phyloP scores from a whole-genome alignment of 148 eudicot species.

The Spergularia bocconei region DNA sequence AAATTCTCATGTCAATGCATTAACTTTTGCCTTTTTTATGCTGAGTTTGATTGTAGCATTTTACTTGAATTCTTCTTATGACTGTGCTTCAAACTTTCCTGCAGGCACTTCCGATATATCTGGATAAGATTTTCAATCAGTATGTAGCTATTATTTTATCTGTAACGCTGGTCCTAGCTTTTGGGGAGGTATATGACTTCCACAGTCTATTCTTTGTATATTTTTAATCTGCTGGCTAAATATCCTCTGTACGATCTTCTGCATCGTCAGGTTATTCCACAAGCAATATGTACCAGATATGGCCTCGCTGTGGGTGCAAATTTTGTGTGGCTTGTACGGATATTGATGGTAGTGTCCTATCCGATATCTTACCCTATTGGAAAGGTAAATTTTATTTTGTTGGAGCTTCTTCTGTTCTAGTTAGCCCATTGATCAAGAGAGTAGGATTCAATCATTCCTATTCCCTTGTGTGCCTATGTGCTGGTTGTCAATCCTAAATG shows the following conservation, averaged over 20 bases:
- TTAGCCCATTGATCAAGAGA: neutral
- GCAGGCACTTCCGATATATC: slow-evolving; percentile 96
- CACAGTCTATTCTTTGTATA: neutral
- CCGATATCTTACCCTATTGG: slow-evolving; percentile 92
- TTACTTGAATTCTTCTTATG: neutral
- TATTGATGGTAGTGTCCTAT: slow-evolving; percentile 77
- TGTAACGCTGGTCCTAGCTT: slow-evolving; percentile 89
- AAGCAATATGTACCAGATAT: slow-evolving; percentile 86
- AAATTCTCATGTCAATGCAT: neutral
- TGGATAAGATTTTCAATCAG: slow-evolving; percentile 93
- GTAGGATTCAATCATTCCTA: neutral
- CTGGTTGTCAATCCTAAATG: neutral
- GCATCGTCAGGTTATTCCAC: slow-evolving; percentile 85
- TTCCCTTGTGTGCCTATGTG: neutral
- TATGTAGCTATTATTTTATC: slow-evolving; percentile 83
- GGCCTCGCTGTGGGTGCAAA: slow-evolving; percentile 95
- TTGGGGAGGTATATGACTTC: slow-evolving; percentile 69
- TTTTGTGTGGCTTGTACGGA: slow-evolving; percentile 82
- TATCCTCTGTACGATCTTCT: neutral
- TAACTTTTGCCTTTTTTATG: neutral
- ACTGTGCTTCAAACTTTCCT: slow-evolving; percentile 24
- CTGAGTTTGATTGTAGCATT: neutral
- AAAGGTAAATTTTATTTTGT: slow-evolving; percentile 49
- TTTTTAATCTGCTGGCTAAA: neutral
- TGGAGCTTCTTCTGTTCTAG: neutral